These are phyloP conservation scores for Globisporangium rhizosaccharum DNA, from an alignment of 352 stramenopile species.

Conservation along the genomic window DNA sequence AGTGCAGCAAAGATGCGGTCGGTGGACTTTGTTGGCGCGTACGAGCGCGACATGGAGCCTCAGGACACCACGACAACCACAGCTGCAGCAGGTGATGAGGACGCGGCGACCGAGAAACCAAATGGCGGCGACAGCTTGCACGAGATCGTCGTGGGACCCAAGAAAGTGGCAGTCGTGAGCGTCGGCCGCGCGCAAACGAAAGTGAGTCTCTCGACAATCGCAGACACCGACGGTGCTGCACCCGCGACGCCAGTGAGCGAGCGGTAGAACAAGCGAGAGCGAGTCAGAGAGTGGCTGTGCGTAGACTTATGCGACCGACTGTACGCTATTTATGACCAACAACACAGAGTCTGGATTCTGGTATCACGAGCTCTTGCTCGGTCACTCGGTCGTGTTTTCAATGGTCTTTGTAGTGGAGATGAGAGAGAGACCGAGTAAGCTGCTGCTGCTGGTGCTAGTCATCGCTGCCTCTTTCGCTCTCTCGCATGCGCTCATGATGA, in stretches of 20 bases:
- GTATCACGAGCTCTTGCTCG: too few species aligned
- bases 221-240: conserved; percentile 1
- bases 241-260: not conserved
- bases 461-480: too few species aligned
- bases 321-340: conserved; percentile 5
- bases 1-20: conserved; percentile 1
- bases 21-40: conserved; percentile 10
- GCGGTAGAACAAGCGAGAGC: too few species aligned
- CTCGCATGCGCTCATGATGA: not conserved
- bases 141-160: conserved; percentile 23
- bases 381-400: too few species aligned
- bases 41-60: conserved; percentile 8
- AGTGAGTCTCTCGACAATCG: conserved; percentile 11
- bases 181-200: conserved; percentile 34
- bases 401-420: too few species aligned
- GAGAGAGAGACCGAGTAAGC: too few species aligned
- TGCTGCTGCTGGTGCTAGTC: too few species aligned
- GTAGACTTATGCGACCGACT: not conserved
- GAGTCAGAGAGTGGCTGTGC: not conserved
- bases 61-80: not conserved
- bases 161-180: conserved; percentile 44
- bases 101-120: not conserved
- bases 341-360: not conserved
- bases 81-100: not conserved
- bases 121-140: conserved; percentile 15